A percentile compares a stretch with the other conserved stretches of the same genome.
phyloP scores from a whole-genome alignment of 768 basidiomycete species.

The Cystofilobasidium macerans region DNA sequence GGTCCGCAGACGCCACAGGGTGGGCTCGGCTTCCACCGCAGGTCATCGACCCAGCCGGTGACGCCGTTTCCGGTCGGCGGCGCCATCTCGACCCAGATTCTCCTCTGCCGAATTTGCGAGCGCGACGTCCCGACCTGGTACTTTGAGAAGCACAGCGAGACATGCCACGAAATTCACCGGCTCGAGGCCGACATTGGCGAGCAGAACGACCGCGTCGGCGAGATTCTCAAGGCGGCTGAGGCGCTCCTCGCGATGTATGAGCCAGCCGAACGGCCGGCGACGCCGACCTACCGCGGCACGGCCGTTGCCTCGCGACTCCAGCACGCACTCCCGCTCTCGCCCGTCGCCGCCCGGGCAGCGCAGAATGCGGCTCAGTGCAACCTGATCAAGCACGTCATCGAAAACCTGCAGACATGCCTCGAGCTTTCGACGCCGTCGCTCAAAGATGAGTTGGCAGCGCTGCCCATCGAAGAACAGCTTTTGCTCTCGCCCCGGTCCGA shows the following conservation, averaged over 20 bases:
- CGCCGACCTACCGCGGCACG: conserved; percentile 3
- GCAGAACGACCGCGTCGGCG: conserved; percentile 82
- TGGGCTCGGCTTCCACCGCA: conserved; percentile 11
- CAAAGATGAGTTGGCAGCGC: conserved; percentile 70
- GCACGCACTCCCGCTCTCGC: neutral
- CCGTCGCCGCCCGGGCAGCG: neutral
- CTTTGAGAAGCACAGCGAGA: conserved; percentile 99
- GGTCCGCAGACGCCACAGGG: conserved; percentile 6
- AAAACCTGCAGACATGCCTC: conserved; percentile 64
- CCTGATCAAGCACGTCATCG: conserved; percentile 73
- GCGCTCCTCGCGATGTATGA: conserved; percentile 5
- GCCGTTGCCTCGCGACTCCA: neutral
- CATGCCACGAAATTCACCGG: conserved; percentile 88
- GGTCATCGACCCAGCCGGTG: conserved; percentile 27
- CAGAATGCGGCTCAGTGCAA: conserved; percentile 40
- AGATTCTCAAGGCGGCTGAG: conserved; percentile 53
- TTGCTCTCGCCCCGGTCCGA: conserved; percentile 83
- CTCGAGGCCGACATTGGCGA: conserved; percentile 89
- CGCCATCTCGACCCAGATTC: conserved; percentile 66
- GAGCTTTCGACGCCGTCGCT: conserved; percentile 78
- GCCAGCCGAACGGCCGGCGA: neutral
- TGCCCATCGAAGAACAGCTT: conserved; percentile 84
- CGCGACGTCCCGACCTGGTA: conserved; percentile 95
- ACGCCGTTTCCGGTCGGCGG: conserved; percentile 53
- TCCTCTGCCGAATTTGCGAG: conserved; percentile 96